Evolutionary conservation across 2,329 filamentous ascomycete species (phyloP), one percentile per base, ranked within the genome.

Genomic region (Ascochyta lentis): DNA sequence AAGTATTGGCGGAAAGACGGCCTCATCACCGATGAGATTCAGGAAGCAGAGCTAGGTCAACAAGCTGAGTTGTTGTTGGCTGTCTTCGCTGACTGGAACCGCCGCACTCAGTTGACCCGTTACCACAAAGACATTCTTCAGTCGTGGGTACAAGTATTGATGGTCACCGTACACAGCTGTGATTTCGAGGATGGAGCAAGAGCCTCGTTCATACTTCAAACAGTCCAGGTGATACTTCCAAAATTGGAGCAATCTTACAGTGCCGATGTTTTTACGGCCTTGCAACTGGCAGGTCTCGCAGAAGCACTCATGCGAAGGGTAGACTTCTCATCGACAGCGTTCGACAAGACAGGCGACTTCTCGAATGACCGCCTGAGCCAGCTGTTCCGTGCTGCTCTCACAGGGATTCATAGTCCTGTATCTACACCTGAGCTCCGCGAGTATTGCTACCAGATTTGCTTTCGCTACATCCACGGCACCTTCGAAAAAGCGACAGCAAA

Each of bases 281-380:
- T 89, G 24, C 88, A 96, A 68, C 81, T 97, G 23, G 90, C 91
- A 15, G 87, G 86, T 61, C 81, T 96, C n/a, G 87, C 89, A 10
- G 87, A 88, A 68, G 83, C 88, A 19, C 79, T 95, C 2, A 81
- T 93, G 4, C 89, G 87, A 70, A 86, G 89, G 72, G 79, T 95
- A 66, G 85, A 92, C 73, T 79, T 88, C 76, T 62, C 78, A 43
- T 74, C 77, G 10, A 73, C 74, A 16, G 75, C 76, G 3, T 79
- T 77, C 27, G 79, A 79, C 48, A 76, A 77, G 60, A 79, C 77
- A 12, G 81, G 89, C 33, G 91, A 92, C 71, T 82, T 94, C 24
- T 87, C 95, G 31, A 90, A 92, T 70, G 94, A 98, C 72, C 91
- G 95, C 69, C 83, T 98, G 0, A 93, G 92, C 70, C 90, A 96